Evolutionary conservation across 1,139 yeast species (phyloP), one percentile per base, ranked within the genome.

Genomic region (Chernovozyma aurita): DNA sequence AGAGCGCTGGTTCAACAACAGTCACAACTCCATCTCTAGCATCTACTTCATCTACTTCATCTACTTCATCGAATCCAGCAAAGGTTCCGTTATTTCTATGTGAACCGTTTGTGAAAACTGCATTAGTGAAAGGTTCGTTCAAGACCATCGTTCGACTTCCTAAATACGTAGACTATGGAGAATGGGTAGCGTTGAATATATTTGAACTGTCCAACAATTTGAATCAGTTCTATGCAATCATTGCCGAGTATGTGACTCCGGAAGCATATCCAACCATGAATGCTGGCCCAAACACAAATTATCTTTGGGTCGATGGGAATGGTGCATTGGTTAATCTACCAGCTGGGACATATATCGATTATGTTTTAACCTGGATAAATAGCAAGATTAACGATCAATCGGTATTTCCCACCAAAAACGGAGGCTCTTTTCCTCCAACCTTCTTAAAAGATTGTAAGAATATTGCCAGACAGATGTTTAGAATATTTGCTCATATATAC

Each of bases 121-220:
- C 97, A 0, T 68, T 92, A 32, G 98, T 94, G 24, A 92, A 92
- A 53, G 99, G 99, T n/a, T 85, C 95, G 1, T 94, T 88, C 65
- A 88, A 85, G 52, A 90, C 98, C 1, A 92, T 92, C 45, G 97
- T 92, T 2, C 95, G 86, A 56, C 70, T 87, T 22, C 98, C 99
- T 18, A 87, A 86, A 55, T 92, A 90, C 53, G 97, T 94, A 18
- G 97, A 94, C 53, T 73, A 78, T 43, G 85, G 90, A 35, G 99
- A 92, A 58, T 92, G 99, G 99, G 70, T 92, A 17, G 97, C 97
- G 1, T 72, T 94, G 37, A 92, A 90, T 55, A 80, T 87, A 9
- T 90, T 90, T 60, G 98, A 92, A 59, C 78, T 86, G 49, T 88
- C 82, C 65, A 84, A 86, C 39, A 86, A 87, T 52, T 62, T 92